Evolutionary conservation across 495 filamentous ascomycete species (phyloP).

Genomic region (Xanthoparmelia taractica): DNA sequence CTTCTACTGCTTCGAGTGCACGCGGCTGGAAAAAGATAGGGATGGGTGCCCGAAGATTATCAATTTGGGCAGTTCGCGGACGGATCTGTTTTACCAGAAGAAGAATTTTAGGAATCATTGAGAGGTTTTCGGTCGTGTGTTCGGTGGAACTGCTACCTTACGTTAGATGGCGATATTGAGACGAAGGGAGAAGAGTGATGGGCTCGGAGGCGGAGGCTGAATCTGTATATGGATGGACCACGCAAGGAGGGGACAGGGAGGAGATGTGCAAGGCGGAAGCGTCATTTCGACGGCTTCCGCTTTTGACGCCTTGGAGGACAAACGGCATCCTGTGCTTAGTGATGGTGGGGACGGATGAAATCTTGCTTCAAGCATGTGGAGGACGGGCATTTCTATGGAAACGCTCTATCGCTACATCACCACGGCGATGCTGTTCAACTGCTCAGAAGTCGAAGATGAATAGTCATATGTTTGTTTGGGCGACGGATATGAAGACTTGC

Average conservation of each 20-base stretch:
- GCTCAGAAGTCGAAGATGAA: not conserved
- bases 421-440: not conserved
- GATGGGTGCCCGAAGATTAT: constrained; percentile 99
- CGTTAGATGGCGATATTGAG: too few relatives aligned
- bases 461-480: not conserved
- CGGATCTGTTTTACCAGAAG: constrained; percentile 86
- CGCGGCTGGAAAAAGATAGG: constrained; percentile 90
- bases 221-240: too few relatives aligned
- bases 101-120: constrained; percentile 67
- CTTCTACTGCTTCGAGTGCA: constrained; percentile 99
- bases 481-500: not conserved
- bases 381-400: not conserved
- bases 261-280: not conserved
- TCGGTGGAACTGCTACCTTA: too few relatives aligned
- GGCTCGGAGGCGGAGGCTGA: too few relatives aligned
- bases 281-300: not conserved
- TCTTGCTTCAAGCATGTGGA: not conserved
- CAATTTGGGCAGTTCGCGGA: constrained; percentile 88
- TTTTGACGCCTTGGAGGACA: not conserved
- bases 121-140: too few relatives aligned
- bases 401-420: not conserved
- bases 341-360: not conserved
- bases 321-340: not conserved
- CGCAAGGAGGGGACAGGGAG: not conserved
- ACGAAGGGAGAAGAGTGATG: too few relatives aligned